These are phyloP conservation scores for Gomphus bonarii DNA, from an alignment of 1,284 basidiomycete species.

Conservation along the genomic window DNA sequence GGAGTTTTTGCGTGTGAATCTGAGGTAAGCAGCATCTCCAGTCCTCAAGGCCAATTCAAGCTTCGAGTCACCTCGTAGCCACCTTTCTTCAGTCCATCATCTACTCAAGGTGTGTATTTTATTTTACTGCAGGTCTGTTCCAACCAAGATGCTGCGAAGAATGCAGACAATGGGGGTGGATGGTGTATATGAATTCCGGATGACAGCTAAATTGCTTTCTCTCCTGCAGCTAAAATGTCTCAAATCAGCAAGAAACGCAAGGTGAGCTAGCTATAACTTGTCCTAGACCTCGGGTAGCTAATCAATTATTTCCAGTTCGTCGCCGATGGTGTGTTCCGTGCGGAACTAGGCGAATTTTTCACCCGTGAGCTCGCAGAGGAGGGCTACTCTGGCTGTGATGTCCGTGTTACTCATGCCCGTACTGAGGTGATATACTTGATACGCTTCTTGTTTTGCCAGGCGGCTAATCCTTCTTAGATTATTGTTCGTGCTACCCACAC, in stretches of 20 bases:
- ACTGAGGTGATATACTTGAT: constrained; percentile 60
- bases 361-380: constrained; percentile 98
- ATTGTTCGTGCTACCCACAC: constrained; percentile 99
- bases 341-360: constrained; percentile 98
- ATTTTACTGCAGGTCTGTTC: neutral
- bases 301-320: constrained; percentile 55
- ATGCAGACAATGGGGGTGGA: neutral
- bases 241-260: constrained; percentile 94
- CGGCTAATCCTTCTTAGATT: constrained; percentile 45
- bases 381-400: constrained; percentile 99
- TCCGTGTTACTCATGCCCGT: constrained; percentile 98
- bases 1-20: neutral
- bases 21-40: neutral
- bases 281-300: neutral
- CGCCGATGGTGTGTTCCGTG: constrained; percentile 97
- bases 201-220: constrained; percentile 6
- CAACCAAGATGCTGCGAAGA: neutral
- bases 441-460: neutral
- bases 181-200: constrained; percentile 3
- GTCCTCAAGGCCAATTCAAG: neutral
- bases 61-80: neutral
- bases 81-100: constrained; percentile 1
- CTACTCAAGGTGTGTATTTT: neutral
- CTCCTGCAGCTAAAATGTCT: constrained; percentile 44
- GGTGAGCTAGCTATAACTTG: constrained; percentile 5